A percentile compares a stretch with the other conserved stretches of the same genome.
Evolutionary conservation across 192 early-diverging fungal genomes (phyloP).

Genomic region (Umbelopsis ramanniana): DNA sequence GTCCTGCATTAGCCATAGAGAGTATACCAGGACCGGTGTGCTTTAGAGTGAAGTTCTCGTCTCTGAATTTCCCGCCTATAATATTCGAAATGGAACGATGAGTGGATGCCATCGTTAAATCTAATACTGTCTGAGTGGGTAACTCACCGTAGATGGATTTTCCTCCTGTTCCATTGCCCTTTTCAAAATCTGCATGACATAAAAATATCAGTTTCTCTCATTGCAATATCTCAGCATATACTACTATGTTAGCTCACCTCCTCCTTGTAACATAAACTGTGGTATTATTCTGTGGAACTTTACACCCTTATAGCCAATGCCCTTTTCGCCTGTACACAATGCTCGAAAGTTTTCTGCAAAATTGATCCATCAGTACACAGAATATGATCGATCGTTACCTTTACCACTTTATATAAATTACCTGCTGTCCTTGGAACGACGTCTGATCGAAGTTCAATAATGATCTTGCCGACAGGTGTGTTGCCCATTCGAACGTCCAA

Average conservation of each 20-base stretch:
- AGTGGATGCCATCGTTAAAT: neutral
- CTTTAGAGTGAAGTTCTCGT: slow-evolving; percentile 49
- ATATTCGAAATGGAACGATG: neutral
- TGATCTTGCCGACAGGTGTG: slow-evolving; percentile 31
- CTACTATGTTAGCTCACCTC: slow-evolving; percentile 23
- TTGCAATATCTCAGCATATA: neutral
- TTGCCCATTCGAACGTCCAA: slow-evolving; percentile 36
- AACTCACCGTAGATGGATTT: slow-evolving; percentile 62
- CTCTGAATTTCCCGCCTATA: neutral
- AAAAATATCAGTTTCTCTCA: neutral
- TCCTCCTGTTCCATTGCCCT: slow-evolving; percentile 82
- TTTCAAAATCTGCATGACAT: slow-evolving; percentile 64
- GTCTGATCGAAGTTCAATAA: slow-evolving; percentile 59
- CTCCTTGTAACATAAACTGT: slow-evolving; percentile 78
- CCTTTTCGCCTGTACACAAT: slow-evolving; percentile 94
- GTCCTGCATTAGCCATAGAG: slow-evolving; percentile 92
- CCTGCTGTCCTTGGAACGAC: slow-evolving; percentile 72
- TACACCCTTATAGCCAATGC: slow-evolving; percentile 73
- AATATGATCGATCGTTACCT: too few relatives aligned
- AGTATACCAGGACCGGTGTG: slow-evolving; percentile 76
- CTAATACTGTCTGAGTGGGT: too few relatives aligned
- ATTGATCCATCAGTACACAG: too few relatives aligned
- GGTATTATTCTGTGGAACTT: slow-evolving; percentile 81
- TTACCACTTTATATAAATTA: neutral
- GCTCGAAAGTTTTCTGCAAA: slow-evolving; percentile 90